Evolutionary conservation across 2,329 filamentous ascomycete species (phyloP), one percentile per base, ranked within the genome.

Genomic region (Ceratocystiopsis brevicomis): DNA sequence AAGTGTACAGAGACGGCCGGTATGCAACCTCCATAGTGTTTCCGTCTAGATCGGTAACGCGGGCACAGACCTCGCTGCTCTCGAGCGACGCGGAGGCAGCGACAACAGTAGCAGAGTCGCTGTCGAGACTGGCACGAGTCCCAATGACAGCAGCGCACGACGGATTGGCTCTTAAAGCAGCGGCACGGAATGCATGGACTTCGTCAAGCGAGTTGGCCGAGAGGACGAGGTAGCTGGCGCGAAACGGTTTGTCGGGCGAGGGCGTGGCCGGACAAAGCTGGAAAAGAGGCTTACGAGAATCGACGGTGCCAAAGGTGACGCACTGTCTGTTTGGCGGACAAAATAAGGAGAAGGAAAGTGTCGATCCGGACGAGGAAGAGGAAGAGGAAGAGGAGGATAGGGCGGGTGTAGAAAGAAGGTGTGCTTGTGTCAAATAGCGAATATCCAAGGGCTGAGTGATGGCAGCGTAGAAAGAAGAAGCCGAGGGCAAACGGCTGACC

Each of bases 21-120:
- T 76, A 81, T 41, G 87, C 73, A 30, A 83, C 80, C 55, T 90
- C 82, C 56, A 93, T 76, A 52, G 72, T 81, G 62, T 93, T 92
- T 41, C 82, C 82, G 61, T 93, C 84, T 44, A 83, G 69, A 59
- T 93, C 85, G 47, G 76, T 69, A 37, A 85, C 76, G 67, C 63
- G 73, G 64, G 59, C 71, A 61, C 53, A 58, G 50, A 52, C 59
- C 49, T 60, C 61, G 19, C 21, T 39, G 16, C 35, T 18, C 16
- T 41, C 42, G 17, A 38, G 38, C n/a, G 44, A 15, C 30, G 43
- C 38, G 14, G 30, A 18, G 5, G 34, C 35, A 16, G 32, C 21
- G 25, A 30, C 8, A 30, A 30, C 25, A 11, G 25, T 30, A 10
- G 25, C 25, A 10, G 25, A 30, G 8, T 30, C 25, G 25, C 25